Evolutionary conservation across 2,329 filamentous ascomycete species (phyloP), one percentile per base, ranked within the genome.

Genomic region (Achaetomium macrosporum): DNA sequence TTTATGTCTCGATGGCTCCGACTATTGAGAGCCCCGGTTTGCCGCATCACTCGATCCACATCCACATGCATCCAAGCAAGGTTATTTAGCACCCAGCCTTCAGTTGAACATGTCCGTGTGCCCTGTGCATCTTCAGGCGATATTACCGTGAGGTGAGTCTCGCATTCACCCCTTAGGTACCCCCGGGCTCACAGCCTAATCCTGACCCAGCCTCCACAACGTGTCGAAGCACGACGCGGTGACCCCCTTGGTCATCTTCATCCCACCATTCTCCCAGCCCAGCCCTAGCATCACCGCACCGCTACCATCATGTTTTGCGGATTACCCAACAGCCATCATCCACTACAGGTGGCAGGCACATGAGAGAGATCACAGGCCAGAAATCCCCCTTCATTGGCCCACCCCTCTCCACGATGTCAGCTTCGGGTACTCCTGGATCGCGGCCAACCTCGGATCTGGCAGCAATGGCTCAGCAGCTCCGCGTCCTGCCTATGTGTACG

Each of bases 261-360:
- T 85, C 0, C 82, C 82, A 6, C 70, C 78, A 0, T 73, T 71
- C 42, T 68, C 76, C 12, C 64, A 67, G 31, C 54, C 66, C 47
- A 55, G 59, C 8, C 55, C 61, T 2, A 51, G 57, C 13, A 56
- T 59, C 12, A 35, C 44, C 31, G 51, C 60, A 10, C 53, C 66
- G 31, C 58, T 77, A 20, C 73, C 76, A 29, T 59, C 57, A 10
- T 77, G 76, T 53, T 66, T 75, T 31, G 67, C 63, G 12, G 65
- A 65, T 13, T 70, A 69, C 35, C 73, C 79, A 1, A 72, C 78
- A 0, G 79, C 75, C 6, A 73, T 74, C 51, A 78, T 85, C 62
- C 78, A 82, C 62, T 85, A 84, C 64, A 73, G 81, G 15, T 85
- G 82, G 82, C 64, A 59, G 19, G 20, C 37, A 37, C 47, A 46